Conservation (phyloP, 108 stramenopile genomes). For the Fistulifera solaris region DNA sequence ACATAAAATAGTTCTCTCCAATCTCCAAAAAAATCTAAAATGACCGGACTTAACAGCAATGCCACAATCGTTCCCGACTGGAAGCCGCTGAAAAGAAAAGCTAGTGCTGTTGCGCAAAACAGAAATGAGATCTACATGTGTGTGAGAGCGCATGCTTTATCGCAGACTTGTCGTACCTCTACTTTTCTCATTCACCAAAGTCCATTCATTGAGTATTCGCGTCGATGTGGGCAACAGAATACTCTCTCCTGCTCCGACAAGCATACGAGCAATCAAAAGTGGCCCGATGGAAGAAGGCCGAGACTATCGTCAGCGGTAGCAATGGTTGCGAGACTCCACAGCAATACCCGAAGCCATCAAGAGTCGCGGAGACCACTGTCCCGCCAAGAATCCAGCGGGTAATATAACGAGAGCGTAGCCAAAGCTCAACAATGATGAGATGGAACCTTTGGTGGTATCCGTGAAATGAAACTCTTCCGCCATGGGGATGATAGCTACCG, state of each 20-base stretch:
- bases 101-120: constrained; percentile 37
- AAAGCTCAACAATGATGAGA: constrained; percentile 63
- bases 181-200: constrained; percentile 50
- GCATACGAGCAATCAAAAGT: constrained; percentile 46
- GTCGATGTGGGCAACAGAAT: constrained; percentile 78
- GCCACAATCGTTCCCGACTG: constrained; percentile 78
- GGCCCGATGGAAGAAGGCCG: constrained; percentile 11
- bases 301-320: constrained; percentile 44
- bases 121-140: too few relatives aligned
- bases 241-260: constrained; percentile 75
- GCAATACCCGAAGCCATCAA: constrained; percentile 54
- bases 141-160: too few relatives aligned
- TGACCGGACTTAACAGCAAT: constrained; percentile 55
- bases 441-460: constrained; percentile 79
- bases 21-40: constrained; percentile 47
- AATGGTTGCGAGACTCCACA: constrained; percentile 62
- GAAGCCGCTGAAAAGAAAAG: constrained; percentile 66
- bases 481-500: constrained; percentile 84
- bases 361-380: constrained; percentile 23
- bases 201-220: constrained; percentile 61
- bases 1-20: constrained; percentile 69
- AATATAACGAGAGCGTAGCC: constrained; percentile 79
- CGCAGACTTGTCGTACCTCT: too few relatives aligned
- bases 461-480: constrained; percentile 55
- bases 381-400: constrained; percentile 55